Evolutionary conservation across 345 rosid species (phyloP), one percentile per base, ranked within the genome.

Genomic region (Erucastrum elatum): DNA sequence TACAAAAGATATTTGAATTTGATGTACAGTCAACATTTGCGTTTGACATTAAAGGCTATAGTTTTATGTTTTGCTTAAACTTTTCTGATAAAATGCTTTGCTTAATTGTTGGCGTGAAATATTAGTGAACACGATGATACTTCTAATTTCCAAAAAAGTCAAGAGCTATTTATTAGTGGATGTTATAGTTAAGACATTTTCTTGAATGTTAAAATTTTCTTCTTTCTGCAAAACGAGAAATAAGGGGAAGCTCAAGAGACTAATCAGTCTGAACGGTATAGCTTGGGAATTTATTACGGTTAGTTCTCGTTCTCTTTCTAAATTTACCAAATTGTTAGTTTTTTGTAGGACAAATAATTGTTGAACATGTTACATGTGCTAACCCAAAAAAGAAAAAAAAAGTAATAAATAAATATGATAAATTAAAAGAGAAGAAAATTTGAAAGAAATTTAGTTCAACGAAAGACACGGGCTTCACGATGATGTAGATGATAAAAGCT

Each of bases 271-370:
- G 66, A 71, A 71, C 49, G 72, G 72, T 12, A 46, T 35, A 30
- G 11, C 15, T 26, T 39, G 30, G 39, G 67, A 64, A 78, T 66
- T 65, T n/a, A 78, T 51, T 17, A 71, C 44, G 71, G 76, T 77
- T 77, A 77, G 81, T 71, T 77, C 49, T 64, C 46, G 8, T 71
- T 77, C 76, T 64, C 66, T 71, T 27, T 77, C 81, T 13, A 55
- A 55, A 55, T 53, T 27, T 29, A 77, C 81, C 71, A 77, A 77
- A 77, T 12, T 37, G 76, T 64, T 71, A 77, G 70, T 21, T 39
- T 72, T n/a, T 21, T 8, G 15, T 71, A 66, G 53, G 61, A 44
- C 51, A 39, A 30, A 56, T 65, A 55, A 71, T 41, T 30, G 77
- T 46, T 65, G 72, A 71, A 44, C 81, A 72, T 72, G 63, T 58